Evolutionary conservation across 2,329 filamentous ascomycete species (phyloP).

Genomic region (Paecilomyces sp.): DNA sequence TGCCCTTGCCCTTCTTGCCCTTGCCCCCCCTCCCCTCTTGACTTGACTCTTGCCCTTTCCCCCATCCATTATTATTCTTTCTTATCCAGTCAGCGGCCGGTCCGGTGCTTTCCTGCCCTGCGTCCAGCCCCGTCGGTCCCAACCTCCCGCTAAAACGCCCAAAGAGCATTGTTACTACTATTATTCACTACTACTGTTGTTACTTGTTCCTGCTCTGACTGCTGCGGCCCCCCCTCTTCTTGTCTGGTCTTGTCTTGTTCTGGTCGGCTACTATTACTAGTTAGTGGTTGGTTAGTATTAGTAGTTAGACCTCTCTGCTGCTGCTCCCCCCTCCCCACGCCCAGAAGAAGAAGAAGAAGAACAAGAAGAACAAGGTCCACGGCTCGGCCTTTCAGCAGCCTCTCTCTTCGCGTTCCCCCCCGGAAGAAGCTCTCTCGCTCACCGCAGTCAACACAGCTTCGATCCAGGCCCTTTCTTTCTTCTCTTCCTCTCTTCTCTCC

Average conservation of each 20-base stretch:
- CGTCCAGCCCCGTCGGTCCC: conserved; percentile 8
- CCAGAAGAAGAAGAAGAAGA: too few relatives aligned
- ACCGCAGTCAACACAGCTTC: too few relatives aligned
- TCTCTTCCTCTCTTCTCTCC: conserved; percentile 12
- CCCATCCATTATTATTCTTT: neutral
- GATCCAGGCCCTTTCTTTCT: conserved; percentile 3
- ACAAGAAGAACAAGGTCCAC: too few relatives aligned
- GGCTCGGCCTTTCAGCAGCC: too few relatives aligned
- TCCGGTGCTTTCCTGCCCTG: conserved; percentile 8
- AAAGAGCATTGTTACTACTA: neutral
- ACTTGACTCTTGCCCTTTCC: neutral
- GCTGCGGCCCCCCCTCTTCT: conserved; percentile 1
- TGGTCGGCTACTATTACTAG: too few relatives aligned
- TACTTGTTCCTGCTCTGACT: conserved; percentile 4
- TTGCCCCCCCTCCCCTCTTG: neutral
- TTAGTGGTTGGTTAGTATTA: too few relatives aligned
- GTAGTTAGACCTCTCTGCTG: too few relatives aligned
- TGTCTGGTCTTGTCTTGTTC: conserved; percentile 2
- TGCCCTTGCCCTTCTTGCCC: neutral
- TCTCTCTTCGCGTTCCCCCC: too few relatives aligned
- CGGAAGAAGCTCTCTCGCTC: too few relatives aligned
- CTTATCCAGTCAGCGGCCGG: neutral
- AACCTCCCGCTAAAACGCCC: conserved; percentile 15
- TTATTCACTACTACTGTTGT: neutral
- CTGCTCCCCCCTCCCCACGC: too few relatives aligned